Percentiles rank a stretch among this genome's conserved stretches.
Evolutionary conservation across 805 yeast genomes (phyloP).

Genomic region (Candida sakaeoensis): DNA sequence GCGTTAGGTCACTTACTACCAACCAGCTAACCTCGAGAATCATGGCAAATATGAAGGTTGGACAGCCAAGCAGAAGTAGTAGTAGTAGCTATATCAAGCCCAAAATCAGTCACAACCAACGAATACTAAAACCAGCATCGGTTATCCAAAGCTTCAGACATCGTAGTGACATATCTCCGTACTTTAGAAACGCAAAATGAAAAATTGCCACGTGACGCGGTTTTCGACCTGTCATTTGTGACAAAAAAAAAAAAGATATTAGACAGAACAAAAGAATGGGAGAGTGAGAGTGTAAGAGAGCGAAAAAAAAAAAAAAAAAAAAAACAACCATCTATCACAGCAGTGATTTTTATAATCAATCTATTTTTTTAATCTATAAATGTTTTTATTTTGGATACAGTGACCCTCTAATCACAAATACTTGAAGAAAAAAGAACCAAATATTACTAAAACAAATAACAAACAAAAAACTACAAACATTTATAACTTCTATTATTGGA

Average conservation of each 20-base stretch:
- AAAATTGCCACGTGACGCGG: too few species aligned
- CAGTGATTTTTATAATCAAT: too few species aligned
- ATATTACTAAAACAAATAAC: too few species aligned
- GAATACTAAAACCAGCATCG: conserved; percentile 1
- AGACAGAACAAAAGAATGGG: too few species aligned
- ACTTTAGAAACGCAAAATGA: conserved; percentile 4
- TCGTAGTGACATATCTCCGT: conserved; percentile 7
- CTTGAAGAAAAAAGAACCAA: too few species aligned
- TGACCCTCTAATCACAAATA: not conserved
- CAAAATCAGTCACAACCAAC: not conserved
- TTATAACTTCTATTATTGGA: not conserved
- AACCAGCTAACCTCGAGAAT: conserved; percentile 11
- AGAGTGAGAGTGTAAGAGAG: too few species aligned
- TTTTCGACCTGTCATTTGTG: too few species aligned
- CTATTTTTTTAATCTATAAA: too few species aligned
- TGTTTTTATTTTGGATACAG: not conserved
- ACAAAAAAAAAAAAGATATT: not conserved
- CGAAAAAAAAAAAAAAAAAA: not conserved
- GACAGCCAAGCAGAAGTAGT: not conserved
- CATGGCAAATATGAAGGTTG: conserved; percentile 10
- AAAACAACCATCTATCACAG: too few species aligned
- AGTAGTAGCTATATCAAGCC: not conserved
- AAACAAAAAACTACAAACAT: too few species aligned
- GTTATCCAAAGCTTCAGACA: conserved; percentile 3
- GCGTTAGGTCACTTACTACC: conserved; percentile 5